A percentile compares a stretch with the other conserved stretches of the same genome.
These are phyloP conservation scores for Exophiala spinifera DNA, from an alignment of 2,329 filamentous ascomycete genomes.

Conservation along the genomic window DNA sequence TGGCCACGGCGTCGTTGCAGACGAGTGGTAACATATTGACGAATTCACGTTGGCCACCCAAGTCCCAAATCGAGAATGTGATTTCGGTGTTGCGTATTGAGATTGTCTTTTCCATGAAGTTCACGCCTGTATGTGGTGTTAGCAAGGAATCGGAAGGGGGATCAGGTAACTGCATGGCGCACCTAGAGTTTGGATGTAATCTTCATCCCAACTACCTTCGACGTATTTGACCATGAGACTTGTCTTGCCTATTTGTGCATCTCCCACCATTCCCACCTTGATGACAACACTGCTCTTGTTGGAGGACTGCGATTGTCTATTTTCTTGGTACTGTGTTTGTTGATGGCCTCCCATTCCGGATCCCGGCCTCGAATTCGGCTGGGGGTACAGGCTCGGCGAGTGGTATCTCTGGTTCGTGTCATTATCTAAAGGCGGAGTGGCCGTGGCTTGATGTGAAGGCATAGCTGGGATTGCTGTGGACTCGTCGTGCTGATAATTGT, in stretches of 20 bases:
- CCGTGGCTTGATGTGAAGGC: slow-evolving; percentile 38
- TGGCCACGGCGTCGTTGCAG: slow-evolving; percentile 97
- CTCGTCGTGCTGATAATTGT: slow-evolving; percentile 26
- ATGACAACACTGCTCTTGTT: slow-evolving; percentile 75
- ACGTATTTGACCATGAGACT: slow-evolving; percentile 99
- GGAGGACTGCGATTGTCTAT: slow-evolving; percentile 35
- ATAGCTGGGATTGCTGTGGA: slow-evolving; percentile 19
- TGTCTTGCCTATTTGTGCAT: slow-evolving; percentile 98
- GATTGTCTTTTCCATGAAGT: slow-evolving; percentile 99
- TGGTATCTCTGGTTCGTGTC: slow-evolving; percentile 43
- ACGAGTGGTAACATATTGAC: slow-evolving; percentile 99
- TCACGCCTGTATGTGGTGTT: slow-evolving; percentile 62
- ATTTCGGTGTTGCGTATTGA: slow-evolving; percentile 99
- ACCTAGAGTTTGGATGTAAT: slow-evolving; percentile 97
- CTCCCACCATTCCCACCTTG: slow-evolving; percentile 99
- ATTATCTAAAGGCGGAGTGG: slow-evolving; percentile 47
- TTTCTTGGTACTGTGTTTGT: slow-evolving; percentile 48
- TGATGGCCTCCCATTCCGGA: slow-evolving; percentile 47
- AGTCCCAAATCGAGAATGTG: slow-evolving; percentile 98
- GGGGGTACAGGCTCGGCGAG: slow-evolving; percentile 42
- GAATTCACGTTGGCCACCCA: slow-evolving; percentile 96
- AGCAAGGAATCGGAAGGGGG: neutral
- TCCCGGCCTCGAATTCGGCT: slow-evolving; percentile 46
- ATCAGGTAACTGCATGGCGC: slow-evolving; percentile 28
- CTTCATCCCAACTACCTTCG: slow-evolving; percentile 98